Conservation (phyloP, 805 yeast genomes). For the Candida peoriensis region DNA sequence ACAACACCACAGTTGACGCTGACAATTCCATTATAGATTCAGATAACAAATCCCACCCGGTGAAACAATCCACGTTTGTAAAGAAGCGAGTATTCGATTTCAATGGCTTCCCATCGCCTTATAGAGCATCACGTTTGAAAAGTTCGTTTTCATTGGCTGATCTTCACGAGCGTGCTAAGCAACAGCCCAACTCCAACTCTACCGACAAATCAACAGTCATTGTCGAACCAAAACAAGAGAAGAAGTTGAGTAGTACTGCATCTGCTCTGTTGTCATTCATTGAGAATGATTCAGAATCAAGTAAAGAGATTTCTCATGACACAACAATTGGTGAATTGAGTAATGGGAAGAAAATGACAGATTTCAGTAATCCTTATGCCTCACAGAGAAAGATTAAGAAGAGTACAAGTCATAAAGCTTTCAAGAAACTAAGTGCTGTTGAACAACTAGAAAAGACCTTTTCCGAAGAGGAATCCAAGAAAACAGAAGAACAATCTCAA, state of each 20-base stretch:
- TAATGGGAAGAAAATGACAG: slow-evolving; percentile 10
- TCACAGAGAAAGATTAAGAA: slow-evolving; percentile 10
- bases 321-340: background rate
- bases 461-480: slow-evolving; percentile 1
- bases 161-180: slow-evolving; percentile 2
- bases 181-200: background rate
- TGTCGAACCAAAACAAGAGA: slow-evolving; percentile 10
- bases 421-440: slow-evolving; percentile 14
- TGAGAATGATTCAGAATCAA: slow-evolving; percentile 23
- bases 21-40: slow-evolving; percentile 13
- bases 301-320: slow-evolving; percentile 2
- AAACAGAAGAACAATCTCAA: background rate
- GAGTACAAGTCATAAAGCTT: slow-evolving; percentile 2
- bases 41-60: no score
- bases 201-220: slow-evolving; percentile 1
- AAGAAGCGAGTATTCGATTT: slow-evolving; percentile 32
- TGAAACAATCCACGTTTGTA: slow-evolving; percentile 18
- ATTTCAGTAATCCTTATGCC: slow-evolving; percentile 40
- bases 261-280: slow-evolving; percentile 42
- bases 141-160: slow-evolving; percentile 10
- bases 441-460: slow-evolving; percentile 21
- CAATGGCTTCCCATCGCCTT: slow-evolving; percentile 34
- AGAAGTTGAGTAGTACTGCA: slow-evolving; percentile 42
- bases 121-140: slow-evolving; percentile 28
- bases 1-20: slow-evolving; percentile 18